Base-by-base conservation (phyloP, 2,329 filamentous ascomycete species). In the Colletotrichum navitas region DNA sequence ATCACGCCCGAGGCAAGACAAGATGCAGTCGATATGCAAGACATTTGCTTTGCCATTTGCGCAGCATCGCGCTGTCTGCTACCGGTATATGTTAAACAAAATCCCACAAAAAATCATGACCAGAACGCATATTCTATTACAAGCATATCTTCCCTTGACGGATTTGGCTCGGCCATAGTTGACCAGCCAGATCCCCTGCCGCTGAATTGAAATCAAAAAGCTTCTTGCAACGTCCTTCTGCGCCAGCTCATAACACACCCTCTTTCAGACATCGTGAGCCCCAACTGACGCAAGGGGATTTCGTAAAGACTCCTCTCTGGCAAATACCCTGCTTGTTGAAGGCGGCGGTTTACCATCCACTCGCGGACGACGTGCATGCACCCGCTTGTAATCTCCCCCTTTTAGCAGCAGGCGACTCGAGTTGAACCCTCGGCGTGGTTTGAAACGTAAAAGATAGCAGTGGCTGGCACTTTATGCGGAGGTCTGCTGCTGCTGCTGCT, bases 401-500 rank as follows among this genome's bases (percentile, higher is more conserved):
- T 29, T 55, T 39, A 69, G 59, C 21, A n/a, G 54, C 47, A 21
- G 55, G 54, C 32, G 65, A 59, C 45, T 39, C 24, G 47, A 29
- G 36, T 29, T 49, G 21, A 24, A 26, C 32, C 36, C 58, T 51
- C 26, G 18, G 26, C 16, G 26, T 29, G 21, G 32, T n/a, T 51
- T 29, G 16, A 58, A 47, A 34, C 29, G 39, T 52, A 67, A 26
- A 63, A 63, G 41, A 32, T 36, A 59, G 47, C 34, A 32, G 51
- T 21, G 26, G 12, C 29, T 21, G 12, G 32, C 4, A n/a, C n/a
- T 60, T 67, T 72, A 74, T 73, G 71, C 73, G 41, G 77, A 78
- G 69, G 77, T 64, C 73, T 78, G 74, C 74, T 85, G 79, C 77
- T 87, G 83, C 81, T 87, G 84, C 86, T 95, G 91, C 77, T 97